Evolutionary conservation across 129 eudicot genomes (phyloP).

Genomic region (Helianthus tuberosus): DNA sequence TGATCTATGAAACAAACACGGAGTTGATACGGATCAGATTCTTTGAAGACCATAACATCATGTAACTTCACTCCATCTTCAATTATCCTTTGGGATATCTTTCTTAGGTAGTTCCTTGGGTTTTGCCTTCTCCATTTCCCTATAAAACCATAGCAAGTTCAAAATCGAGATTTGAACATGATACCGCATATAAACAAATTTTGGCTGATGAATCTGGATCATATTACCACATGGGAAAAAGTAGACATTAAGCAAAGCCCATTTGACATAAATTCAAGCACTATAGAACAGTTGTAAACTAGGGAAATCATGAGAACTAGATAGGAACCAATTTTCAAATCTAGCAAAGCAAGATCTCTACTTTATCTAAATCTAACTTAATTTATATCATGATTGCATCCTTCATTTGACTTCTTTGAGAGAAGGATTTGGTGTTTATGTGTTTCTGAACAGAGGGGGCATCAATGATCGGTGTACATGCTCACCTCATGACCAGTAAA

Average conservation of each 20-base stretch:
- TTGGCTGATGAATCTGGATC: not conserved
- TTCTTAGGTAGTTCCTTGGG: constrained; percentile 48
- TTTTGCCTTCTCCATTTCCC: constrained; percentile 53
- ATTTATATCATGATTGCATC: not conserved
- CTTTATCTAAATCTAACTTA: not conserved
- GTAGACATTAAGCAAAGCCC: not conserved
- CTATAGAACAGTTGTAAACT: not conserved
- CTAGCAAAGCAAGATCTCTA: not conserved
- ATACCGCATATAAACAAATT: not conserved
- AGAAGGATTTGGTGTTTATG: not conserved
- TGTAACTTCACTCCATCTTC: not conserved
- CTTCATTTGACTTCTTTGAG: not conserved
- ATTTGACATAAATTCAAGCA: not conserved
- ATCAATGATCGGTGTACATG: too few relatives aligned
- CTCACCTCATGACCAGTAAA: too few relatives aligned
- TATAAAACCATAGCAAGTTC: not conserved
- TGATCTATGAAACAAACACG: constrained; percentile 2
- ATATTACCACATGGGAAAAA: not conserved
- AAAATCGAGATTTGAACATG: not conserved
- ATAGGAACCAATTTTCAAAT: not conserved
- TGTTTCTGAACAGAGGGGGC: not conserved
- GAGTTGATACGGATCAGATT: not conserved
- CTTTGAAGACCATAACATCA: not conserved
- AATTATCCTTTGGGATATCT: constrained; percentile 43
- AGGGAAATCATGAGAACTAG: not conserved